Base-by-base conservation (phyloP, 2,329 filamentous ascomycete species). In the Escovopsis sp. region DNA sequence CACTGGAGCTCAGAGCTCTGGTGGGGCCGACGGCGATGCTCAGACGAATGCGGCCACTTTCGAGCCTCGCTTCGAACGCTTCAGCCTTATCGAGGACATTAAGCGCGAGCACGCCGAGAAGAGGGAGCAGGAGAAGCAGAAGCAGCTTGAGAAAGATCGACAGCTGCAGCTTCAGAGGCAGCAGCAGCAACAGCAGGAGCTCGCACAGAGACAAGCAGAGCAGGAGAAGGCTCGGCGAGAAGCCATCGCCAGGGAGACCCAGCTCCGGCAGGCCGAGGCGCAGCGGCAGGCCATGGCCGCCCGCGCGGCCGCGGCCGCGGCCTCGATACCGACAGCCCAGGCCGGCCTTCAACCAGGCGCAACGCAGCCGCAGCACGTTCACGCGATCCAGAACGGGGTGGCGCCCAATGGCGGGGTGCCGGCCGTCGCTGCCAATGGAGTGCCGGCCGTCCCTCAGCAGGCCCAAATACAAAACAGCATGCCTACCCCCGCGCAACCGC, bases 81-180 rank as follows among this genome's bases (percentile, higher is more conserved):
- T 95, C 62, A 95, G 95, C 65, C 77, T 85, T 1, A 75, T 98
- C 35, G 85, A 86, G 44, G 83, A 84, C 44, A 94, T 95, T 51
- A 84, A 81, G 55, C 68, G 75, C 42, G 76, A 84, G 35, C 81
- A 86, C 45, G 78, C 79, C 24, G 84, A 93, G 57, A 82, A 79
- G 54, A 79, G 79, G 49, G 81, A 82, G 45, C 76, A 80, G 44
- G 84, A 91, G 53, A 86, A 86, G 59, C 67, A 76, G 41, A 74
- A 79, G 48, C 74, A 81, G 44, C 68, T 70, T 14, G 74, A 79
- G 46, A 71, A 72, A 38, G 72, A 74, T 48, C 68, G 70, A 40
- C 69, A 71, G 47, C 57, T 76, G 24, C 65, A 68, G 39, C 55
- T 61, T 33, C 64, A 70, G 44, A 64, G 56, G 41, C 59, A 58